Percentiles rank a stretch among this genome's conserved stretches.
These are phyloP conservation scores for Pneumocystis murina DNA, from an alignment of 1,139 yeast species.

Conservation along the genomic window DNA sequence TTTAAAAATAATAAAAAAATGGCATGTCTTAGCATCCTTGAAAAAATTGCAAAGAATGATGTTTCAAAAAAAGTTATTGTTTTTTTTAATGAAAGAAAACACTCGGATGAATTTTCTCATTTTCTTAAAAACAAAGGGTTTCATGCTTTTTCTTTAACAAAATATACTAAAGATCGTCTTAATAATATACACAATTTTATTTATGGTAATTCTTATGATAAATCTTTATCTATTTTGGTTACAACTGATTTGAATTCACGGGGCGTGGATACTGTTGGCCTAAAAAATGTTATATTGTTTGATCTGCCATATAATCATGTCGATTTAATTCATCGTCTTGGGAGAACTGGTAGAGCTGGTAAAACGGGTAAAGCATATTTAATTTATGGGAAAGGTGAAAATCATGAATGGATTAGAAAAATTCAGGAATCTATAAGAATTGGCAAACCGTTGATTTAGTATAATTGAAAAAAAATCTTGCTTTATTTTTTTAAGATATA, in stretches of 20 bases:
- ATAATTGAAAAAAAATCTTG: slow-evolving; percentile 23
- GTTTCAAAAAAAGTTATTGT: slow-evolving; percentile 71
- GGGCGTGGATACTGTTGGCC: slow-evolving; percentile 73
- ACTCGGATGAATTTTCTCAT: slow-evolving; percentile 44
- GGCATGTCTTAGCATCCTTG: slow-evolving; percentile 76
- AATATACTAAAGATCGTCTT: slow-evolving; percentile 48
- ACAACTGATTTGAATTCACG: slow-evolving; percentile 87
- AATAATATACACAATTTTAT: slow-evolving; percentile 47
- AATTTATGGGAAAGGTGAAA: slow-evolving; percentile 52
- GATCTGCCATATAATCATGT: slow-evolving; percentile 77
- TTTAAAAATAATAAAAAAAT: slow-evolving; percentile 70
- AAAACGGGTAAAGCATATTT: slow-evolving; percentile 77
- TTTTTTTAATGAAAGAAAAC: slow-evolving; percentile 64
- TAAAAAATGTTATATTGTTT: slow-evolving; percentile 66
- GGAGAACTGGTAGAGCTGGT: slow-evolving; percentile 88
- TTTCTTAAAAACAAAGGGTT: slow-evolving; percentile 45
- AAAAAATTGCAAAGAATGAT: slow-evolving; percentile 72
- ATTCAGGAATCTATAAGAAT: slow-evolving; percentile 55
- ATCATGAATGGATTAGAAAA: slow-evolving; percentile 65
- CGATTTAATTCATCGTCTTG: slow-evolving; percentile 80
- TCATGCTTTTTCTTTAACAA: slow-evolving; percentile 48
- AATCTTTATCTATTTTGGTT: slow-evolving; percentile 42
- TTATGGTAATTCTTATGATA: slow-evolving; percentile 13
- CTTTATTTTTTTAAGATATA: slow-evolving; percentile 41
- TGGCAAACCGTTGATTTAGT: slow-evolving; percentile 22